These are phyloP conservation scores for Sindora glabra DNA, from an alignment of 306 rosid genomes.

Conservation along the genomic window DNA sequence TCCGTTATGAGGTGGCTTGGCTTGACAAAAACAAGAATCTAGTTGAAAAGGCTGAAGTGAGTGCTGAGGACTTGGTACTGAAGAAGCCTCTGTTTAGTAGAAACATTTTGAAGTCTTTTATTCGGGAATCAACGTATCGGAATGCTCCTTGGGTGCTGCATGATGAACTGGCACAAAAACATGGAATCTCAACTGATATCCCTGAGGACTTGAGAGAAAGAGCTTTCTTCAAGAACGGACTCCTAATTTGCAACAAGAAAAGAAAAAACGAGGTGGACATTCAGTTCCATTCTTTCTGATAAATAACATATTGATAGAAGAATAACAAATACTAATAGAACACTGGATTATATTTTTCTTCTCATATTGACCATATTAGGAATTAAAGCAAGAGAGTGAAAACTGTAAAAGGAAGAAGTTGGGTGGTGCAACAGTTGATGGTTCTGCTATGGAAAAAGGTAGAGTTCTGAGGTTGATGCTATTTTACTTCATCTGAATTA, in stretches of 20 bases:
- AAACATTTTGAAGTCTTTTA: constrained; percentile 64
- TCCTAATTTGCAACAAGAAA: constrained; percentile 63
- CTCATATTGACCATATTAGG: constrained; percentile 45
- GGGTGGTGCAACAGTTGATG: constrained; percentile 19
- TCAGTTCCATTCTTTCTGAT: background rate
- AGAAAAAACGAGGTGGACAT: constrained; percentile 40
- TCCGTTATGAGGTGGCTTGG: constrained; percentile 69
- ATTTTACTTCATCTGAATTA: constrained; percentile 7
- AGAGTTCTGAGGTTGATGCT: constrained; percentile 10
- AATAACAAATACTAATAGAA: background rate
- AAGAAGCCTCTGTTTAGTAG: constrained; percentile 82
- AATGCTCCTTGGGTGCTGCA: constrained; percentile 91
- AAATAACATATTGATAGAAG: background rate
- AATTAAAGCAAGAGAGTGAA: constrained; percentile 23
- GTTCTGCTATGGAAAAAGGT: constrained; percentile 40
- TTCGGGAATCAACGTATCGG: constrained; percentile 88
- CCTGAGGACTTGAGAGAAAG: constrained; percentile 62
- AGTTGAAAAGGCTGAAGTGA: constrained; percentile 35
- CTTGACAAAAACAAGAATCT: constrained; percentile 61
- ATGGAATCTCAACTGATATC: constrained; percentile 65
- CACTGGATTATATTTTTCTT: background rate
- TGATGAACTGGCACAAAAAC: constrained; percentile 58
- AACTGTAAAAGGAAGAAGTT: constrained; percentile 41
- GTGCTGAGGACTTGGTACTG: constrained; percentile 47
- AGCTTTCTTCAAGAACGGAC: constrained; percentile 56